phyloP scores from a whole-genome alignment of 768 basidiomycete genomes.

The Vararia minispora region DNA sequence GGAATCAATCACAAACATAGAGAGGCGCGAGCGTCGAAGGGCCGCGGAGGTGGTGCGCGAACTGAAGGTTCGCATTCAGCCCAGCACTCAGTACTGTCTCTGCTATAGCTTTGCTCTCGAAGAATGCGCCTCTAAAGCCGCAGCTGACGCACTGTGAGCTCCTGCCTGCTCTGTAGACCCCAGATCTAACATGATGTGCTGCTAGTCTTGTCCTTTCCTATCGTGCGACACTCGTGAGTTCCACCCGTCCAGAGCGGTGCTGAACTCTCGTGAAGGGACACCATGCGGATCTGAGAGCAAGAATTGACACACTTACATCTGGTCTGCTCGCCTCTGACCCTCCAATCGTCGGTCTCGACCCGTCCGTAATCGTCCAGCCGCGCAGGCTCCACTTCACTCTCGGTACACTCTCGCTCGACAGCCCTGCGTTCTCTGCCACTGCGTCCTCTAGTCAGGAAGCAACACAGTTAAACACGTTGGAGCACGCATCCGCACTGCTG shows the following conservation, averaged over 20 bases:
- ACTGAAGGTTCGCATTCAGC: too few relatives aligned
- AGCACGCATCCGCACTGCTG: constrained; percentile 18
- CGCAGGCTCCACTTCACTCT: constrained; percentile 63
- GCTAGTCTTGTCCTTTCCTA: constrained; percentile 11
- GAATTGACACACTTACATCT: constrained; percentile 18
- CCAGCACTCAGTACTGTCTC: too few relatives aligned
- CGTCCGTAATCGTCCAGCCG: constrained; percentile 41
- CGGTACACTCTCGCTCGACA: constrained; percentile 54
- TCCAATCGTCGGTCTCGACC: constrained; percentile 43
- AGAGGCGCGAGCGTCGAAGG: too few relatives aligned
- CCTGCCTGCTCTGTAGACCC: not conserved
- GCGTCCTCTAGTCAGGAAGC: too few relatives aligned
- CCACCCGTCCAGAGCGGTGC: too few relatives aligned
- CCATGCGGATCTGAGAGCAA: constrained; percentile 19
- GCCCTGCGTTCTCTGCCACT: constrained; percentile 8
- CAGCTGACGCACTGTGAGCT: too few relatives aligned
- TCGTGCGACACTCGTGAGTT: not conserved
- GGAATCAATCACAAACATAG: too few relatives aligned
- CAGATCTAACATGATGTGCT: too few relatives aligned
- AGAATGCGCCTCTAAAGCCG: too few relatives aligned
- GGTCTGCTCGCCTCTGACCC: constrained; percentile 21
- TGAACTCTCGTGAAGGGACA: constrained; percentile 19
- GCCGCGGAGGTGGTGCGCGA: too few relatives aligned
- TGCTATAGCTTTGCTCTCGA: too few relatives aligned
- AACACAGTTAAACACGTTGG: too few relatives aligned